Evolutionary conservation across 257 asterid species (phyloP), one percentile per base, ranked within the genome.

Genomic region (Ocimum tenuiflorum): DNA sequence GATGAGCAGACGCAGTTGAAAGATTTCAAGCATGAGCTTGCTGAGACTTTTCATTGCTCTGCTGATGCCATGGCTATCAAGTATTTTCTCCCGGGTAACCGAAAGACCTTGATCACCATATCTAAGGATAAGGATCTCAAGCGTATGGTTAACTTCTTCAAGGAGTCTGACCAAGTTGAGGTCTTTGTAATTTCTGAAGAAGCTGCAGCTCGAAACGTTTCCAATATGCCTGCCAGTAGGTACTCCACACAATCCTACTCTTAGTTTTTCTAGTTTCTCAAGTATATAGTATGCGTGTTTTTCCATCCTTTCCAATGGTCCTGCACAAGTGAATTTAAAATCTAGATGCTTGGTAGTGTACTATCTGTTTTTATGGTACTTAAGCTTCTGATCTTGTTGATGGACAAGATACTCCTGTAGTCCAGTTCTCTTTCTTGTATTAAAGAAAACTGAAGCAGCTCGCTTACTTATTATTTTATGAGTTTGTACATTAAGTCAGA

Each of bases 71-170:
- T 94, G 85, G 65, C 86, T 13, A 82, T 94, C 68, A 94, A 94
- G 77, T 94, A 94, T 75, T 90, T 94, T 60, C 94, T 94, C 62
- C 97, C 96, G 0, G 99, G 96, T 50, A 94, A 94, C 74, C 83
- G 84, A 31, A 89, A 89, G 85, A 92, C 96, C 38, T 82, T 94
- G 78, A 94, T 94, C 33, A 94, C 94, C 7, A 78, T 94, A 54
- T 89, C 97, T 0, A 94, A 94, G 79, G 95, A 94, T 67, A 94
- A 94, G 87, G 99, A 94, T 66, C 91, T 94, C 42, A 80, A 88
- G 75, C 96, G 97, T 52, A 89, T 94, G 97, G 74, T 94, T 58
- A 90, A 90, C 84, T 89, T 89, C 79, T 90, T 87, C 72, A 85
- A 87, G 80, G 95, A 94, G 22, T 73, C 95, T 13, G 99, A 94